These are phyloP conservation scores for Coemansia sp. DNA, from an alignment of 192 early-diverging fungal species.

Conservation along the genomic window DNA sequence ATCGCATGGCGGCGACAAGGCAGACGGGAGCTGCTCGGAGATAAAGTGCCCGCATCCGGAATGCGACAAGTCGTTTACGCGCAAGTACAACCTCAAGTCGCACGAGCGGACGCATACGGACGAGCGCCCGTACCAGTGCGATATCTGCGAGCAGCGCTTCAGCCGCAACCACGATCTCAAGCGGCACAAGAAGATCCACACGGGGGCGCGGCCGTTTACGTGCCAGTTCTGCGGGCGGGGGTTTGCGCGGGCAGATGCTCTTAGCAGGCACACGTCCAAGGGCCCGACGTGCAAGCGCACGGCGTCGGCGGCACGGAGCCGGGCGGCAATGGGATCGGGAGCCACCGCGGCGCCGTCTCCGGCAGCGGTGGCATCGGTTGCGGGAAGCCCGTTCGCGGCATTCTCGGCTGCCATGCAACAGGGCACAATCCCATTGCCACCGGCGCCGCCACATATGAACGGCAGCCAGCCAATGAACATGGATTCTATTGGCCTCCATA, in stretches of 20 bases:
- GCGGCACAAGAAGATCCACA: constrained; percentile 69
- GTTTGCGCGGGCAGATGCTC: constrained; percentile 50
- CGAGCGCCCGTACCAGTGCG: constrained; percentile 69
- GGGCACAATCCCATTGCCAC: background rate
- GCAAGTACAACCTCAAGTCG: constrained; percentile 83
- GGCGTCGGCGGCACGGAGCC: constrained; percentile 14
- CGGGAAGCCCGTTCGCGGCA: constrained; percentile 1
- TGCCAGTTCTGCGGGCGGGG: constrained; percentile 56
- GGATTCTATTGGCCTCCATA: constrained; percentile 7
- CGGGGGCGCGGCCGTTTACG: constrained; percentile 58
- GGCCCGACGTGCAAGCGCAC: constrained; percentile 51
- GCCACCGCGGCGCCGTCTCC: background rate
- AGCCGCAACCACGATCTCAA: constrained; percentile 77
- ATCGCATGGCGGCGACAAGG: constrained; percentile 1
- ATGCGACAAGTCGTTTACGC: constrained; percentile 81
- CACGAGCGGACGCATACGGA: constrained; percentile 79
- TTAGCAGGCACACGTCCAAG: constrained; percentile 47
- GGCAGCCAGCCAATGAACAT: constrained; percentile 15
- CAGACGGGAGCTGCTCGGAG: constrained; percentile 25
- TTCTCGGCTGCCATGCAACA: constrained; percentile 16
- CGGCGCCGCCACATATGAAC: constrained; percentile 1
- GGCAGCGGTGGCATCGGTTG: background rate
- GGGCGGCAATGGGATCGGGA: background rate
- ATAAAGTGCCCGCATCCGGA: constrained; percentile 64
- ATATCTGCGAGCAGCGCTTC: constrained; percentile 65